Conservation (phyloP, 352 stramenopile genomes). For the Pythium apleroticum region DNA sequence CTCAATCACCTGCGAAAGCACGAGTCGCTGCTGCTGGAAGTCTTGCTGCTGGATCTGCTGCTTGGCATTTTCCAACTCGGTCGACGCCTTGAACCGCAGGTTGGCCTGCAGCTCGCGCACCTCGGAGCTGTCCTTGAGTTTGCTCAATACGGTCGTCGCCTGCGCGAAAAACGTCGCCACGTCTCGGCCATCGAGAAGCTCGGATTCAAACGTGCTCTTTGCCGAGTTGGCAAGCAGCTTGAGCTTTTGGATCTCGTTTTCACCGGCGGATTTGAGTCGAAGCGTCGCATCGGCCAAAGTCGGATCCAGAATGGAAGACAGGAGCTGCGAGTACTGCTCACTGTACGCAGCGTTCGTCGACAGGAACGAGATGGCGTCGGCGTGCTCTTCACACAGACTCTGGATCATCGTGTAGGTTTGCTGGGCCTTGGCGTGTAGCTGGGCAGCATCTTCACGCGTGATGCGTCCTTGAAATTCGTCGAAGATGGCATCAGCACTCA, state of each 20-base stretch:
- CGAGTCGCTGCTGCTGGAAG: constrained; percentile 39
- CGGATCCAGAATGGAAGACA: constrained; percentile 62
- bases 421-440: constrained; percentile 52
- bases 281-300: constrained; percentile 57
- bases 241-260: constrained; percentile 57
- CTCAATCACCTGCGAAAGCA: constrained; percentile 67
- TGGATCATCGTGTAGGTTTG: constrained; percentile 58
- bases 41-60: constrained; percentile 33
- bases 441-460: constrained; percentile 50
- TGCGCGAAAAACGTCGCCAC: constrained; percentile 64
- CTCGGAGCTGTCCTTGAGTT: constrained; percentile 63
- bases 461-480: constrained; percentile 69
- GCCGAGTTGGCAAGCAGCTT: constrained; percentile 47
- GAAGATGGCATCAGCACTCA: constrained; percentile 64
- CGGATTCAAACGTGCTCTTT: constrained; percentile 62
- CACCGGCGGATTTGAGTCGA: constrained; percentile 47
- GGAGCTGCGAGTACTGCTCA: constrained; percentile 59
- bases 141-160: constrained; percentile 49
- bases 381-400: constrained; percentile 67
- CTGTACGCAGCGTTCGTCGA: constrained; percentile 71
- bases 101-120: constrained; percentile 49
- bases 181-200: constrained; percentile 66
- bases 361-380: constrained; percentile 70
- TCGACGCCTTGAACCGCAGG: constrained; percentile 43
- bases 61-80: constrained; percentile 41